Conservation (phyloP, 2,329 filamentous ascomycete genomes). For the Ceratocystis huliohia region DNA sequence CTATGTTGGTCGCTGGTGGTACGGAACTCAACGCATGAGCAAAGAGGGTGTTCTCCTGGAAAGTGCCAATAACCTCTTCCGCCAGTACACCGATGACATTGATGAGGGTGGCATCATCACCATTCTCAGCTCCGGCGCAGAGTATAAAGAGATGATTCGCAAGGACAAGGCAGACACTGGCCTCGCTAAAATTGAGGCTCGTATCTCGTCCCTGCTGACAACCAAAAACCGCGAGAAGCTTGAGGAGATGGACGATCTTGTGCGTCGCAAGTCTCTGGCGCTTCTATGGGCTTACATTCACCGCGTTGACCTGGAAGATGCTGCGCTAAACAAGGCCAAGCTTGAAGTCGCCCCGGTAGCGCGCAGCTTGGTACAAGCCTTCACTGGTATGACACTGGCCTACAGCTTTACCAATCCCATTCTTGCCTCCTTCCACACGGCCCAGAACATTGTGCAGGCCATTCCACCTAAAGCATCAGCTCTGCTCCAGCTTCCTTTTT, state of each 20-base stretch:
- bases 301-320: slow-evolving; percentile 71
- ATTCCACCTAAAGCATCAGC: slow-evolving; percentile 72
- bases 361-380: slow-evolving; percentile 71
- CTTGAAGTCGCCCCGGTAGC: slow-evolving; percentile 81
- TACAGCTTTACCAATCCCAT: slow-evolving; percentile 76
- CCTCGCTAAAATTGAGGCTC: slow-evolving; percentile 71
- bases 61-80: slow-evolving; percentile 88
- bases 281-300: slow-evolving; percentile 93
- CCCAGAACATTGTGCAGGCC: slow-evolving; percentile 83
- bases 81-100: slow-evolving; percentile 76
- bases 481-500: slow-evolving; percentile 79
- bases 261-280: slow-evolving; percentile 72
- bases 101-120: slow-evolving; percentile 67
- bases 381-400: slow-evolving; percentile 73
- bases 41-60: slow-evolving; percentile 89
- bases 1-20: slow-evolving; percentile 96
- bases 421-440: slow-evolving; percentile 65
- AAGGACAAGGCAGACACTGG: slow-evolving; percentile 69
- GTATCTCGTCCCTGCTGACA: slow-evolving; percentile 52
- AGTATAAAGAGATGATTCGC: slow-evolving; percentile 65
- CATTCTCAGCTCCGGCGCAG: slow-evolving; percentile 72
- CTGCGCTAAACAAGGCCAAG: slow-evolving; percentile 68
- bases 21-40: slow-evolving; percentile 82
- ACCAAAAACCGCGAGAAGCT: slow-evolving; percentile 64
- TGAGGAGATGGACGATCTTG: slow-evolving; percentile 65